phyloP scores from a whole-genome alignment of 2,329 filamentous ascomycete genomes.

The Fusarium coffeatum region DNA sequence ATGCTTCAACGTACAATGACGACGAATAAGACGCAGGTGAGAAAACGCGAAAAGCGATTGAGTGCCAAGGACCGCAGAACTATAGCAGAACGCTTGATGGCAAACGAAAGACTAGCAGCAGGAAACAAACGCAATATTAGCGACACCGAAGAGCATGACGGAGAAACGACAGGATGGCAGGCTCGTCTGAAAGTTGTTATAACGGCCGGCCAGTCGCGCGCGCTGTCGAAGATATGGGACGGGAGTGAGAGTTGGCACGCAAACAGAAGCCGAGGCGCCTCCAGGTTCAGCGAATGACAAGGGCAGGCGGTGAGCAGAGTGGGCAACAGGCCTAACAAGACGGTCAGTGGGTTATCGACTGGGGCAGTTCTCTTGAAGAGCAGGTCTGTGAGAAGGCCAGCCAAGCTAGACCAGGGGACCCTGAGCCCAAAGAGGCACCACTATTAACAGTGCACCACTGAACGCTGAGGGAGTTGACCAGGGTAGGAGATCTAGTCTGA shows the following conservation, averaged over 20 bases:
- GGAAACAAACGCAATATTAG: slow-evolving; percentile 39
- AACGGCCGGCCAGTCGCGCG: slow-evolving; percentile 44
- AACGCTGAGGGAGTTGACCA: slow-evolving; percentile 15
- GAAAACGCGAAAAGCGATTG: slow-evolving; percentile 30
- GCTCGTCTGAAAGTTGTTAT: slow-evolving; percentile 42
- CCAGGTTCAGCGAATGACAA: slow-evolving; percentile 40
- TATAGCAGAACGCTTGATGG: slow-evolving; percentile 33
- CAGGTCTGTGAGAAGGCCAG: slow-evolving; percentile 39
- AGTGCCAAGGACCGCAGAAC: slow-evolving; percentile 35
- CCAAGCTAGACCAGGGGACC: slow-evolving; percentile 40
- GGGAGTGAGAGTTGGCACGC: slow-evolving; percentile 34
- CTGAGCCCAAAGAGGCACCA: slow-evolving; percentile 33
- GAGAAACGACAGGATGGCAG: slow-evolving; percentile 37
- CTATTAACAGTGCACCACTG: slow-evolving; percentile 32
- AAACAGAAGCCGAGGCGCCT: slow-evolving; percentile 29
- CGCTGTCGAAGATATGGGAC: slow-evolving; percentile 35
- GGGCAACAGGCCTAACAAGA: slow-evolving; percentile 36
- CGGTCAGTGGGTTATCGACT: slow-evolving; percentile 36
- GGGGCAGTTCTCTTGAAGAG: slow-evolving; percentile 25
- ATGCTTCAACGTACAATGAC: slow-evolving; percentile 34
- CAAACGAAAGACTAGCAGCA: slow-evolving; percentile 46
- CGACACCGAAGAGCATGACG: slow-evolving; percentile 44
- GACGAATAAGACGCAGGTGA: slow-evolving; percentile 31
- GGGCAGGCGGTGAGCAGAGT: slow-evolving; percentile 46
- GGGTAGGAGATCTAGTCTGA: slow-evolving; percentile 32